These are phyloP conservation scores for Morella rubra DNA, from an alignment of 306 rosid genomes.

Conservation along the genomic window DNA sequence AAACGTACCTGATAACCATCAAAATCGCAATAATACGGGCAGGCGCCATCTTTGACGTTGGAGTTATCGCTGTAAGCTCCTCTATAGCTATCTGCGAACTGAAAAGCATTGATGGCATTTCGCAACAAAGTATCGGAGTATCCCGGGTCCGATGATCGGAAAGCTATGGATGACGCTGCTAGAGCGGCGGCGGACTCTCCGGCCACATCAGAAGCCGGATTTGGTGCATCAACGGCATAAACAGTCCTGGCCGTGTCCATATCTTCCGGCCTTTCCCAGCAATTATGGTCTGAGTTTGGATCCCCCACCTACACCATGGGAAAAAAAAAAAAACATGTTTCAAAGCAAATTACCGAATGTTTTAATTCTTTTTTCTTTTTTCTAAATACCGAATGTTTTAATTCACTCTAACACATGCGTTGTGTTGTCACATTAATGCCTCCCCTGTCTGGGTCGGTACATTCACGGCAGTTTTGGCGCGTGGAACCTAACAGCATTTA, in stretches of 20 bases:
- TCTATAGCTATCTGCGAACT: conserved; percentile 68
- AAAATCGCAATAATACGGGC: conserved; percentile 91
- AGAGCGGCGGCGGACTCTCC: conserved; percentile 89
- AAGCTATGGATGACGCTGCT: conserved; percentile 76
- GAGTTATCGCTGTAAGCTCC: conserved; percentile 91
- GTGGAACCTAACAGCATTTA: background rate
- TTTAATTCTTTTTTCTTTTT: no score
- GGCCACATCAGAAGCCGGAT: conserved; percentile 82
- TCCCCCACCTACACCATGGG: conserved; percentile 69
- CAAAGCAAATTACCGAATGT: background rate
- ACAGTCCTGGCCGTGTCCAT: conserved; percentile 82
- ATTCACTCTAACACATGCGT: no score
- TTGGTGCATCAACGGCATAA: conserved; percentile 86
- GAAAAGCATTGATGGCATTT: conserved; percentile 68
- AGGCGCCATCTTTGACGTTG: conserved; percentile 58
- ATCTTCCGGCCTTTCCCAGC: conserved; percentile 98
- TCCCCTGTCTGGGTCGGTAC: background rate
- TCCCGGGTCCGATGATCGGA: conserved; percentile 62
- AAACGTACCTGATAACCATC: conserved; percentile 74
- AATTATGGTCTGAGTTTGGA: conserved; percentile 67
- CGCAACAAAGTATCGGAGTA: conserved; percentile 67
- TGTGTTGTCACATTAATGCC: no score
- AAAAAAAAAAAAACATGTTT: background rate
- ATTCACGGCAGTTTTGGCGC: background rate
- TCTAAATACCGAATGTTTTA: background rate